These are phyloP conservation scores for Limonium bicolor DNA, from an alignment of 148 eudicot species.

Conservation along the genomic window DNA sequence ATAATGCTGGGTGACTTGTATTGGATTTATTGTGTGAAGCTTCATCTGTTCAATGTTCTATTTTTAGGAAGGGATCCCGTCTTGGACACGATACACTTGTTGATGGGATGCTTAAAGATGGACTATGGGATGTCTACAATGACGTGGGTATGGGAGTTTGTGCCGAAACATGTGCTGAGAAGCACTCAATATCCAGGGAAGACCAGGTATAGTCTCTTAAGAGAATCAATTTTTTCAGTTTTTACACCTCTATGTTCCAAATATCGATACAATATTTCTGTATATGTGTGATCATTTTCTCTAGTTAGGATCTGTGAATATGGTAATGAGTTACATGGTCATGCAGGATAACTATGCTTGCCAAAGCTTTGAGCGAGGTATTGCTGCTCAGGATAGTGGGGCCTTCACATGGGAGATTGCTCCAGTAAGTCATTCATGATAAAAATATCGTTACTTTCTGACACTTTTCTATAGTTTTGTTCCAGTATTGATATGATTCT, in stretches of 20 bases:
- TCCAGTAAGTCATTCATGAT: conserved; percentile 43
- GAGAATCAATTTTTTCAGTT: background rate
- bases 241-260: background rate
- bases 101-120: conserved; percentile 98
- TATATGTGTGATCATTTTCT: no score
- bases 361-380: conserved; percentile 76
- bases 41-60: no score
- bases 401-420: conserved; percentile 90
- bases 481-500: background rate
- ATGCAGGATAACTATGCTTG: conserved; percentile 89
- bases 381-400: conserved; percentile 66
- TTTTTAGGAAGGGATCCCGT: conserved; percentile 72
- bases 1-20: no score
- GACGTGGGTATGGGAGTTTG: conserved; percentile 97
- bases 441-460: background rate
- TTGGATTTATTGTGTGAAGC: no score
- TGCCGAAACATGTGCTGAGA: conserved; percentile 81
- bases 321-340: background rate
- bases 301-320: background rate
- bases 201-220: conserved; percentile 40
- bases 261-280: no score
- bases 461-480: background rate
- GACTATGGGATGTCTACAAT: conserved; percentile 97
- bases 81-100: conserved; percentile 81
- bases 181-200: conserved; percentile 50